These are phyloP conservation scores for Xylaria sp. DNA, from an alignment of 2,329 filamentous ascomycete genomes.

Conservation along the genomic window DNA sequence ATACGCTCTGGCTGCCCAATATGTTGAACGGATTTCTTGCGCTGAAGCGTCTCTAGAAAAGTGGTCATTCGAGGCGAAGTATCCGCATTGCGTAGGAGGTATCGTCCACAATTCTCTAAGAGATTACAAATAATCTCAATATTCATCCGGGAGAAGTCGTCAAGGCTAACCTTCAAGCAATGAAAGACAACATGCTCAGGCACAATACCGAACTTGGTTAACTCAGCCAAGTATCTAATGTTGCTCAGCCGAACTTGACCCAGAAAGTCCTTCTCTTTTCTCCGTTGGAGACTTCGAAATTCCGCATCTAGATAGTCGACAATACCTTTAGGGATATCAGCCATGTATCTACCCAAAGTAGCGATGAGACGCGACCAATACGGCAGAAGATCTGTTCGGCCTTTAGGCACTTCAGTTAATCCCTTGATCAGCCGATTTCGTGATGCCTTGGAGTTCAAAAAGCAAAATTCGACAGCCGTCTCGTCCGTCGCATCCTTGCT, in stretches of 20 bases:
- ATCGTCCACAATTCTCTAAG: slow-evolving; percentile 95
- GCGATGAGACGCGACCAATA: slow-evolving; percentile 93
- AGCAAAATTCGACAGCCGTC: slow-evolving; percentile 95
- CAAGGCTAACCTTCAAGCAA: slow-evolving; percentile 95
- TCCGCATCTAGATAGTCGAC: slow-evolving; percentile 95
- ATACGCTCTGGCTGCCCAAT: slow-evolving; percentile 96
- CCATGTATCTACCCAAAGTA: slow-evolving; percentile 92
- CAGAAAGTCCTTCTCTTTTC: slow-evolving; percentile 97
- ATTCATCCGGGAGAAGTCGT: slow-evolving; percentile 98
- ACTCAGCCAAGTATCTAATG: slow-evolving; percentile 95
- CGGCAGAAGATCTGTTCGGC: slow-evolving; percentile 88
- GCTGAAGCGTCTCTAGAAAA: slow-evolving; percentile 92
- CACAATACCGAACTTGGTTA: slow-evolving; percentile 98
- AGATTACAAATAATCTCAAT: slow-evolving; percentile 98
- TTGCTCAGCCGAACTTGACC: slow-evolving; percentile 94
- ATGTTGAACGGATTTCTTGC: slow-evolving; percentile 96
- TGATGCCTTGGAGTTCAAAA: slow-evolving; percentile 97
- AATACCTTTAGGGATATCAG: slow-evolving; percentile 90
- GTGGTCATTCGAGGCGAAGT: slow-evolving; percentile 93
- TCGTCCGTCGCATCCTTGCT: slow-evolving; percentile 93
- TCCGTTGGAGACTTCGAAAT: slow-evolving; percentile 93
- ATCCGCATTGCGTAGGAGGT: slow-evolving; percentile 90
- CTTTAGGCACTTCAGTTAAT: slow-evolving; percentile 93
- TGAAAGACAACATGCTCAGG: slow-evolving; percentile 99
- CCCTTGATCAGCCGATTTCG: slow-evolving; percentile 93